Evolutionary conservation across 805 yeast genomes (phyloP).

Genomic region (Pichia californica): DNA sequence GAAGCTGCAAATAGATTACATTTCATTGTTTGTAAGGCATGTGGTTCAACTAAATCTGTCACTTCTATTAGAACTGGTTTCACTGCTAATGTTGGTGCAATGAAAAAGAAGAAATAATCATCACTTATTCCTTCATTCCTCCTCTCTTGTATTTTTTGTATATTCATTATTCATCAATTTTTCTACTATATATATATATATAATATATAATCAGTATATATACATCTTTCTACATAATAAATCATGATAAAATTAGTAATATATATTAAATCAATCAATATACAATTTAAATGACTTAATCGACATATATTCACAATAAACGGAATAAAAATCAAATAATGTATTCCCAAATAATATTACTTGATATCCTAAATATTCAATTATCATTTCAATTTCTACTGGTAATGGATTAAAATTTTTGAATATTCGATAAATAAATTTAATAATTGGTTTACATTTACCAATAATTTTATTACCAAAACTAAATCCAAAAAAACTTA

Average conservation of each 20-base stretch:
- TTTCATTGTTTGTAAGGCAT: conserved; percentile 94
- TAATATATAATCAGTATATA: too few species aligned
- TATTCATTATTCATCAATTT: neutral
- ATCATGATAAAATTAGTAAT: neutral
- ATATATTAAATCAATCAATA: too few species aligned
- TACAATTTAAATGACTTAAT: neutral
- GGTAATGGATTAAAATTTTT: neutral
- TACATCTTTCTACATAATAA: neutral
- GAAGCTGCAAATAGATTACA: conserved; percentile 95
- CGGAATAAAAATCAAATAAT: neutral
- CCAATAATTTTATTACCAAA: conserved; percentile 2
- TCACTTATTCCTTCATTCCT: too few species aligned
- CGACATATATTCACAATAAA: neutral
- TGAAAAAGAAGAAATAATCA: conserved; percentile 63
- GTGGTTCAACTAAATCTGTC: conserved; percentile 97
- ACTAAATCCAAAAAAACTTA: neutral
- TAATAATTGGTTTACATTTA: conserved; percentile 5
- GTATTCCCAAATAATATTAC: neutral
- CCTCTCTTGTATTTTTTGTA: conserved; percentile 2
- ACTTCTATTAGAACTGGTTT: conserved; percentile 98
- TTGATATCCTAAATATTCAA: conserved; percentile 9
- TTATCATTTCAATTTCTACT: conserved; percentile 3
- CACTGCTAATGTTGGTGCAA: conserved; percentile 87
- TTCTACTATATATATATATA: too few species aligned
- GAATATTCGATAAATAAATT: neutral